Evolutionary conservation across 176 grass and related monocot species (phyloP).

Genomic region (Hyparrhenia diplandra): DNA sequence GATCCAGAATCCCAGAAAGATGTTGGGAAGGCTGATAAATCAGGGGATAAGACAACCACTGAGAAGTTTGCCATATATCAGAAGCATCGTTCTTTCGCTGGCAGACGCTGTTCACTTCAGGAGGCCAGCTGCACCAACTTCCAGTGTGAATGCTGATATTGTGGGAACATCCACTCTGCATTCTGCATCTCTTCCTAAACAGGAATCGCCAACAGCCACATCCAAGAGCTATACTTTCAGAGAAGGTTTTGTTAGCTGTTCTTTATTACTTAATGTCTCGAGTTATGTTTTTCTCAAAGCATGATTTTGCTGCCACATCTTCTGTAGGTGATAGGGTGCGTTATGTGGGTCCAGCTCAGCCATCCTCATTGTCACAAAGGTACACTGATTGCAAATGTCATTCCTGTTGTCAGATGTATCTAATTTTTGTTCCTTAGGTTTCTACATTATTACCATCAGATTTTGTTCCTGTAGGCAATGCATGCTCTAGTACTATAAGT

Average conservation of each 20-base stretch:
- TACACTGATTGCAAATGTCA: conserved; percentile 18
- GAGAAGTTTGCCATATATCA: conserved; percentile 56
- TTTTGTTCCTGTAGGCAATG: background rate
- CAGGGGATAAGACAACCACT: conserved; percentile 35
- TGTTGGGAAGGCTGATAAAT: conserved; percentile 54
- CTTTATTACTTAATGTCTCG: conserved; percentile 8
- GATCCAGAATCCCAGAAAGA: conserved; percentile 79
- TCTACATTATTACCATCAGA: conserved; percentile 5
- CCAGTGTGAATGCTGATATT: conserved; percentile 95
- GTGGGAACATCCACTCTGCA: conserved; percentile 75
- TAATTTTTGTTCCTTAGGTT: background rate
- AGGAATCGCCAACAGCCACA: conserved; percentile 82
- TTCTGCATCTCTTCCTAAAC: conserved; percentile 82
- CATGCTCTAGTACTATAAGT: no score
- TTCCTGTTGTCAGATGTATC: background rate
- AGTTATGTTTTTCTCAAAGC: conserved; percentile 13
- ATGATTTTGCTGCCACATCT: conserved; percentile 15
- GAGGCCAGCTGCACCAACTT: conserved; percentile 70
- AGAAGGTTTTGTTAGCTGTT: conserved; percentile 61
- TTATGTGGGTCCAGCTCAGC: conserved; percentile 61
- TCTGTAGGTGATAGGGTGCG: conserved; percentile 83
- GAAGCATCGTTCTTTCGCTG: conserved; percentile 65
- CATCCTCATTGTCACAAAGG: conserved; percentile 50
- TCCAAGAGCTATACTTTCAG: conserved; percentile 94
- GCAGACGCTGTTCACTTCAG: conserved; percentile 61